Conservation (phyloP, 106 monocot genomes). For the Dioscorea alata region DNA sequence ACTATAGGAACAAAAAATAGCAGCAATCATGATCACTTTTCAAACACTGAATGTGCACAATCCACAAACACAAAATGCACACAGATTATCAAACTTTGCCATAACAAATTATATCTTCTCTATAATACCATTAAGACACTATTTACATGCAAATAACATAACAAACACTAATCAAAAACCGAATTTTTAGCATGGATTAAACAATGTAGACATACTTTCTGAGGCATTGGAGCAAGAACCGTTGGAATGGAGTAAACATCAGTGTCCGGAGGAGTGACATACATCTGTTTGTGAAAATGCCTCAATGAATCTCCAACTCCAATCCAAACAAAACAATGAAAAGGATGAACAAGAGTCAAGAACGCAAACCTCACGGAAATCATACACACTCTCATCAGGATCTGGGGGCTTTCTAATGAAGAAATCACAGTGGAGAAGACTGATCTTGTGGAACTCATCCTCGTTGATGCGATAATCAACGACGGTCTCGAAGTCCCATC, state of each 20-base stretch:
- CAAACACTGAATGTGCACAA: too few relatives aligned
- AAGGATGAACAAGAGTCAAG: background rate
- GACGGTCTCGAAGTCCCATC: constrained; percentile 71
- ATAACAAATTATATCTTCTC: background rate
- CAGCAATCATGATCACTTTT: too few relatives aligned
- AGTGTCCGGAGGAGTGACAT: constrained; percentile 84
- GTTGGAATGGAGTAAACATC: constrained; percentile 85
- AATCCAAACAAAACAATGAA: background rate
- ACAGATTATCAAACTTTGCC: background rate
- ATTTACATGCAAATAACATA: background rate
- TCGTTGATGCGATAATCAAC: constrained; percentile 89
- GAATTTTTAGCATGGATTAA: background rate
- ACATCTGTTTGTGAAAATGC: constrained; percentile 61
- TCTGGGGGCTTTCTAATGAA: constrained; percentile 90
- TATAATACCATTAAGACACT: background rate
- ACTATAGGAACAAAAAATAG: too few relatives aligned
- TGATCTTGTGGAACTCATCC: constrained; percentile 97
- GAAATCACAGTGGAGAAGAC: constrained; percentile 83
- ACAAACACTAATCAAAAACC: background rate
- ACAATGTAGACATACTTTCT: constrained; percentile 44
- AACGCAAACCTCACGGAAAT: constrained; percentile 74
- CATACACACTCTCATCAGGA: constrained; percentile 76
- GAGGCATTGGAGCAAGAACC: constrained; percentile 83
- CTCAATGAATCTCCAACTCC: background rate
- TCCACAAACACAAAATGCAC: too few relatives aligned